These are phyloP conservation scores for Blastomyces gilchristii DNA, from an alignment of 2,329 filamentous ascomycete species.

Conservation along the genomic window DNA sequence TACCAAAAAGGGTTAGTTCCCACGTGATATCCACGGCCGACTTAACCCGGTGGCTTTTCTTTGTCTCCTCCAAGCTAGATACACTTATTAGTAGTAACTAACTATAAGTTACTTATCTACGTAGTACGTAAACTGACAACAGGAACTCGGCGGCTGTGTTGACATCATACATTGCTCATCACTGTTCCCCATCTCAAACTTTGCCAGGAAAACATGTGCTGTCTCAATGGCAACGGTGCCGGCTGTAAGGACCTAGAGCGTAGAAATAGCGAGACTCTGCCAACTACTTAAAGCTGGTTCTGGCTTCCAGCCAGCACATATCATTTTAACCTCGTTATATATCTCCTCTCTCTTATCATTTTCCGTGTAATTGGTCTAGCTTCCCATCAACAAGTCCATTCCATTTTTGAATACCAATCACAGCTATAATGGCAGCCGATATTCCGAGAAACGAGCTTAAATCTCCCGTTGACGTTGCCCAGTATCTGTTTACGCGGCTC, in stretches of 20 bases:
- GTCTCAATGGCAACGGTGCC: neutral
- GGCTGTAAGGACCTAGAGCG: neutral
- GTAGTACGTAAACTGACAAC: no score
- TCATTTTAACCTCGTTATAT: neutral
- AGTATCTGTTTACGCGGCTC: constrained; percentile 43
- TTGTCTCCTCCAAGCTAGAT: neutral
- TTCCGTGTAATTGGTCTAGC: neutral
- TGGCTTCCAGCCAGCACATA: neutral
- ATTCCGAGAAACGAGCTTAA: constrained; percentile 37
- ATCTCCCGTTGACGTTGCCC: constrained; percentile 36
- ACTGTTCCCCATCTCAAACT: neutral
- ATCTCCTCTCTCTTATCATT: neutral
- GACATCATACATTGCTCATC: constrained; percentile 4
- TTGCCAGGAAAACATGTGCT: neutral
- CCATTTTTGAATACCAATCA: neutral
- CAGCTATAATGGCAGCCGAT: constrained; percentile 27
- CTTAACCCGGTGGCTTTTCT: neutral
- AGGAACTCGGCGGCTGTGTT: neutral
- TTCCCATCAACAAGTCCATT: neutral
- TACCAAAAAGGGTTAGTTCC: neutral
- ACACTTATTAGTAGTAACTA: no score
- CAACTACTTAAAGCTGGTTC: neutral
- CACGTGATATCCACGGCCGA: neutral
- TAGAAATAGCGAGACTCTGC: neutral
- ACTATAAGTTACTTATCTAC: no score